phyloP scores from a whole-genome alignment of 805 yeast species.

The Wickerhamiella sorbophila region DNA sequence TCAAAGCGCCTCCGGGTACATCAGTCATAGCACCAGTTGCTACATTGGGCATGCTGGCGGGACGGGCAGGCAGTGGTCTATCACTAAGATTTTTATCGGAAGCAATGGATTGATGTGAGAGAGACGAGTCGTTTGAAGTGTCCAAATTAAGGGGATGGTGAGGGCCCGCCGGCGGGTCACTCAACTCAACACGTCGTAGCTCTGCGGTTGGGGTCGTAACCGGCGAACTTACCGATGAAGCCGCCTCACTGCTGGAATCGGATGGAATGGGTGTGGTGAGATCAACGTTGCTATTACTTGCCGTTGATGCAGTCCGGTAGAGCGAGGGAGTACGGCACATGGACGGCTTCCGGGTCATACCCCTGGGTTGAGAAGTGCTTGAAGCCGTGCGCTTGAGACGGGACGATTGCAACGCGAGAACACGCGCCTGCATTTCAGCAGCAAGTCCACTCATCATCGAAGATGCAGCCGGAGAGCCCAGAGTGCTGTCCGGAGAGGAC shows the following conservation, averaged over 20 bases:
- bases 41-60: background rate
- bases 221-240: background rate
- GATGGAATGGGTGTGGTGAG: background rate
- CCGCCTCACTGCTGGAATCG: background rate
- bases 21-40: background rate
- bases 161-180: background rate
- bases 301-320: conserved; percentile 14
- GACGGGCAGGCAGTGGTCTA: background rate
- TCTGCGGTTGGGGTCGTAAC: background rate
- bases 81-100: background rate
- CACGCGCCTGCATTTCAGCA: conserved; percentile 74
- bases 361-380: conserved; percentile 6
- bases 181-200: background rate
- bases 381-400: conserved; percentile 33
- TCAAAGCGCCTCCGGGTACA: background rate
- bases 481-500: background rate
- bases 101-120: too few species aligned
- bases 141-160: background rate
- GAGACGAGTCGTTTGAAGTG: background rate
- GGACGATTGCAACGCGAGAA: conserved; percentile 75
- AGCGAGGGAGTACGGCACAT: conserved; percentile 9
- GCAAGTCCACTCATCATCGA: conserved; percentile 17
- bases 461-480: conserved; percentile 8
- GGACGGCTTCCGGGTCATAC: conserved; percentile 10
- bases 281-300: background rate